Base-by-base conservation (phyloP, 352 stramenopile genomes). In the Peronospora farinosa region DNA sequence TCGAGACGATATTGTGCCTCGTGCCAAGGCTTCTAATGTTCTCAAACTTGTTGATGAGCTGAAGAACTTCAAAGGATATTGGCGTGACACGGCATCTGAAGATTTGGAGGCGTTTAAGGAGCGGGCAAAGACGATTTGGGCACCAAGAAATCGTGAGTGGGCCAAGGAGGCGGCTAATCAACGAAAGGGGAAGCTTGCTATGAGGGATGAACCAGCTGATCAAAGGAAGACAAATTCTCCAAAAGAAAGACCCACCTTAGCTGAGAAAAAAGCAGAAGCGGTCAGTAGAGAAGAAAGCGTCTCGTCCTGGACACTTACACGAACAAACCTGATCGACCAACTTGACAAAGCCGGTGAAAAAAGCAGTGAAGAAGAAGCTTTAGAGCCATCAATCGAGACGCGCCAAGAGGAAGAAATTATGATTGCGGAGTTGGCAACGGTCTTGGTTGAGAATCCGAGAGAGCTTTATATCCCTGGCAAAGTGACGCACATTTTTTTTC, bases 1-100 rank as follows among this genome's bases (percentile, higher is more conserved):
- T 21, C 80, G 83, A 25, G 83, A 94, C 58, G 83, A 94, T 39
- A 84, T 92, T 54, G 83, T 94, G 1, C 83, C 83, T 21, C 79
- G 82, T 33, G 76, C 82, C 3, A 93, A 91, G 51, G 81, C 82
- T 16, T 80, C 81, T 7, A 93, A 93, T 45, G 84, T 91, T 48
- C 42, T 90, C 9, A 86, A 84, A 31, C 72, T 93, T 8, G 65
- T 90, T 10, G 48, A 69, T 7, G 77, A 89, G 38, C 57, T 93
- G 28, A 79, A 88, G 9, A 79, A 80, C 7, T 93, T 93, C 54
- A 88, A 87, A 53, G 77, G 79, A 9, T 84, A 69, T 37, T 93
- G 82, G 82, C 67, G 74, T 31, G 78, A 91, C 40, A 86, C 78
- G 7, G 80, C 80, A 9, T 85, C 71, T 0, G 82, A 93, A 40